Evolutionary conservation across 2,329 filamentous ascomycete genomes (phyloP).

Genomic region (Triangularia setosa): DNA sequence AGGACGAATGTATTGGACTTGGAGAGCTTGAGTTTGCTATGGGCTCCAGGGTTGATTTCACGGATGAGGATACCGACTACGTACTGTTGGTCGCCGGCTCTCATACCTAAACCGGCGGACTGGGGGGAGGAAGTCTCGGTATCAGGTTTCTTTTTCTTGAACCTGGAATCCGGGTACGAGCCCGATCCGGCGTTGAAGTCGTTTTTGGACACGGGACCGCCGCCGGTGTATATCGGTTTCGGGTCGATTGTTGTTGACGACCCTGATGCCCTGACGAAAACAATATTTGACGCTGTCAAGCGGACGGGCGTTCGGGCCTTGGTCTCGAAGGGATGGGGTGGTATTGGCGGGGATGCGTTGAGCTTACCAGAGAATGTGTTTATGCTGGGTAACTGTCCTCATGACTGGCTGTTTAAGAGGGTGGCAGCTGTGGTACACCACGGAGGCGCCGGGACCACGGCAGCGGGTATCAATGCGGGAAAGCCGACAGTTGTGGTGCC

Average conservation of each 20-base stretch:
- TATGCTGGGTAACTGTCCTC: conserved; percentile 80
- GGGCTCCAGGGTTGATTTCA: conserved; percentile 75
- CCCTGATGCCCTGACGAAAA: conserved; percentile 63
- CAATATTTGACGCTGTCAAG: conserved; percentile 68
- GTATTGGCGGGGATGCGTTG: conserved; percentile 67
- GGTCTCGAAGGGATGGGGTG: conserved; percentile 86
- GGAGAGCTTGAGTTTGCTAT: conserved; percentile 73
- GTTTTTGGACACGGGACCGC: conserved; percentile 65
- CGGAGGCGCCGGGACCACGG: conserved; percentile 82
- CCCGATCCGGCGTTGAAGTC: conserved; percentile 61
- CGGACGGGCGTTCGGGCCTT: conserved; percentile 69
- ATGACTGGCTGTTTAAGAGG: conserved; percentile 83
- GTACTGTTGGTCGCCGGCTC: conserved; percentile 83
- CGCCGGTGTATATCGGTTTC: conserved; percentile 79
- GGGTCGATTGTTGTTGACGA: conserved; percentile 80
- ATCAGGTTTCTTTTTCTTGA: conserved; percentile 73
- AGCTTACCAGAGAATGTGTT: conserved; percentile 72
- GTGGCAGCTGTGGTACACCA: conserved; percentile 84
- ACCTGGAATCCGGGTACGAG: conserved; percentile 61
- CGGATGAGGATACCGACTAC: conserved; percentile 78
- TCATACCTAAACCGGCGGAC: conserved; percentile 59
- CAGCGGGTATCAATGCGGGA: conserved; percentile 76
- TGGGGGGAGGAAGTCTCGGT: conserved; percentile 70
- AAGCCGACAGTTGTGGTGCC: conserved; percentile 79
- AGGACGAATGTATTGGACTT: conserved; percentile 70